Evolutionary conservation across 2,329 filamentous ascomycete species (phyloP), one percentile per base, ranked within the genome.

Genomic region (Cladosporium cucumerinum): DNA sequence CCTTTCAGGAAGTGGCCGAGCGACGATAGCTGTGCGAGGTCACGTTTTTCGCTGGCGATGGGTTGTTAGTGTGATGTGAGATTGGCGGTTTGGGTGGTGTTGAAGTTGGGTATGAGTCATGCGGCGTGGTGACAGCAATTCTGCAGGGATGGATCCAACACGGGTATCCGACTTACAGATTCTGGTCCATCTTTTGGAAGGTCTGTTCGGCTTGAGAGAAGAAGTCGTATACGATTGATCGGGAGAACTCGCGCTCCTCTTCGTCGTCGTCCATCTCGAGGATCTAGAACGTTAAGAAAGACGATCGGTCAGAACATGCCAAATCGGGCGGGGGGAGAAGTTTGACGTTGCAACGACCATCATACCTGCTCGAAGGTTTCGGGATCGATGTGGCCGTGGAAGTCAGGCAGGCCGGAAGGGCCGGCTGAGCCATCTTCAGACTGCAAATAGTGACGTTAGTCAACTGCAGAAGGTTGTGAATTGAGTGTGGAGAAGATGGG

Each of bases 1-100:
- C 95, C 95, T 81, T 99, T 99, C 71, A 99, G 85, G 81, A 97
- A 99, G 80, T 99, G 95, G 49, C 95, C 95, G 34, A 97, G 87
- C 61, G 86, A 84, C 36, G 92, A 96, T 43, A 98, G 86, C 69
- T 87, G 82, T n/a, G 81, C 78, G 65, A 98, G 86, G 66, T 97
- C 83, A 73, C 86, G 84, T 2, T 84, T 77, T 69, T 86, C 78
- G 69, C 93, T 96, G 28, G 16, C 16, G 32, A 23, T 26, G 30
- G 43, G 30, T 36, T 32, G 51, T 54, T 54, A 54, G 51, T 54
- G 6, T 18, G 39, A n/a, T 43, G 36, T 43, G 16, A 21, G 26
- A 14, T 52, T 23, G 51, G 10, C 3, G 49, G 49, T 28, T 16
- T 12, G 6, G 21, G 25, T 12, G 6, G 21, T 49, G 3, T 5